Percentiles rank a stretch among this genome's conserved stretches.
Evolutionary conservation across 345 rosid species (phyloP).

Genomic region (Theobroma cacao): DNA sequence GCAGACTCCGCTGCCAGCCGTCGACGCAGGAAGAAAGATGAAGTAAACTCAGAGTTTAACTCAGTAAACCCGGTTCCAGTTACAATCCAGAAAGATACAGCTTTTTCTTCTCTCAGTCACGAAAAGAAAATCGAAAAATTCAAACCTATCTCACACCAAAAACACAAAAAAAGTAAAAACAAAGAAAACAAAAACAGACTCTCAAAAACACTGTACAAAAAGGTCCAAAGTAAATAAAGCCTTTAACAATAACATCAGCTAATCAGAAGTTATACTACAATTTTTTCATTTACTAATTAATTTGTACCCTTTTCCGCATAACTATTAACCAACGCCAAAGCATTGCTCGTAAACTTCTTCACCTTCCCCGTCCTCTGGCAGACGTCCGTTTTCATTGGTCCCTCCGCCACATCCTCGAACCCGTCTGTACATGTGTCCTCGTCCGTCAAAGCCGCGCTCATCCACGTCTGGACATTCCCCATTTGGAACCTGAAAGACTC

Average conservation of each 20-base stretch:
- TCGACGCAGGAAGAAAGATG: no score
- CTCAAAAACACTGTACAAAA: not conserved
- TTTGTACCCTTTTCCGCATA: conserved; percentile 49
- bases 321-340: conserved; percentile 59
- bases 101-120: not conserved
- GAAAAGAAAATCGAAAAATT: not conserved
- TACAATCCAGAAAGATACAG: not conserved
- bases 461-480: conserved; percentile 93
- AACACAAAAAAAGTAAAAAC: not conserved
- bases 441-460: conserved; percentile 87
- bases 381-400: conserved; percentile 44
- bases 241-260: not conserved
- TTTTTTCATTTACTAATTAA: not conserved
- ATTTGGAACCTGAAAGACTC: conserved; percentile 63
- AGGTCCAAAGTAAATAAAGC: not conserved
- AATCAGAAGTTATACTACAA: not conserved
- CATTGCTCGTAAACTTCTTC: conserved; percentile 79
- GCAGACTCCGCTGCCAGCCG: not conserved
- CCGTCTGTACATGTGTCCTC: conserved; percentile 91
- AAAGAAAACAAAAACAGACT: not conserved
- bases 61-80: conserved; percentile 18
- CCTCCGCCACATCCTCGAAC: conserved; percentile 55
- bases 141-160: not conserved
- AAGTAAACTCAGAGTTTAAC: conserved; percentile 22
- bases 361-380: conserved; percentile 38